Percentiles rank a stretch among this genome's conserved stretches.
Conservation (phyloP, 2,329 filamentous ascomycete species). For the Sclerotinia minor region DNA sequence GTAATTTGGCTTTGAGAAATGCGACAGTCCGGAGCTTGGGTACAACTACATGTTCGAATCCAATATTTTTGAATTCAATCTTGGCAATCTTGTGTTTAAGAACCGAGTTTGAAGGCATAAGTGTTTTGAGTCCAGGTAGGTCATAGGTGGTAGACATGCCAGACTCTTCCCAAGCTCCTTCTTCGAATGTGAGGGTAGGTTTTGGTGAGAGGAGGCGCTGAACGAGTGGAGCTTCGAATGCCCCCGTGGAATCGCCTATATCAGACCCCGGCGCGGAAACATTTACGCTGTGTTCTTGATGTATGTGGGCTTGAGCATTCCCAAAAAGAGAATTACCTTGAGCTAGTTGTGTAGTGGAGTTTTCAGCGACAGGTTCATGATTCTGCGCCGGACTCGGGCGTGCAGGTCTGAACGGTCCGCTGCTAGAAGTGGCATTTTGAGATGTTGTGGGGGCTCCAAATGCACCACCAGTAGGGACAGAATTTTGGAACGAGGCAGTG, state of each 20-base stretch:
- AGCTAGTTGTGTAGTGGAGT: not conserved
- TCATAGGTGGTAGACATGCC: slow-evolving; percentile 62
- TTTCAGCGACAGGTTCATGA: not conserved
- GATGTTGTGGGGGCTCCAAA: not conserved
- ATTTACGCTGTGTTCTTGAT: slow-evolving; percentile 4
- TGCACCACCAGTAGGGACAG: not conserved
- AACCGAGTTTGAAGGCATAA: slow-evolving; percentile 51
- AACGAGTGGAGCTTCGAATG: slow-evolving; percentile 12
- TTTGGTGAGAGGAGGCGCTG: slow-evolving; percentile 25
- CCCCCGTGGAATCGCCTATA: not conserved
- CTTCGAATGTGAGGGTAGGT: slow-evolving; percentile 47
- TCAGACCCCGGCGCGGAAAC: slow-evolving; percentile 4
- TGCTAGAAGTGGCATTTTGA: not conserved
- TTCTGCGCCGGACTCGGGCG: not conserved
- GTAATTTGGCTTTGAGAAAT: slow-evolving; percentile 58
- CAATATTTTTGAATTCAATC: slow-evolving; percentile 51
- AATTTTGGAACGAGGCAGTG: not conserved
- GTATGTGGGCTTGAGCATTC: not conserved
- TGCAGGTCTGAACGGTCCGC: not conserved
- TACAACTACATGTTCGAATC: slow-evolving; percentile 58
- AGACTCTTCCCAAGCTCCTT: slow-evolving; percentile 58
- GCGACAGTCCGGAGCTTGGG: slow-evolving; percentile 61
- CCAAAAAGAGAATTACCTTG: slow-evolving; percentile 4
- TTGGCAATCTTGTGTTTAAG: slow-evolving; percentile 62
- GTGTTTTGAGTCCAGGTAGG: slow-evolving; percentile 57